Conservation (phyloP, 495 filamentous ascomycete genomes). For the Aspergillus conjunctus region DNA sequence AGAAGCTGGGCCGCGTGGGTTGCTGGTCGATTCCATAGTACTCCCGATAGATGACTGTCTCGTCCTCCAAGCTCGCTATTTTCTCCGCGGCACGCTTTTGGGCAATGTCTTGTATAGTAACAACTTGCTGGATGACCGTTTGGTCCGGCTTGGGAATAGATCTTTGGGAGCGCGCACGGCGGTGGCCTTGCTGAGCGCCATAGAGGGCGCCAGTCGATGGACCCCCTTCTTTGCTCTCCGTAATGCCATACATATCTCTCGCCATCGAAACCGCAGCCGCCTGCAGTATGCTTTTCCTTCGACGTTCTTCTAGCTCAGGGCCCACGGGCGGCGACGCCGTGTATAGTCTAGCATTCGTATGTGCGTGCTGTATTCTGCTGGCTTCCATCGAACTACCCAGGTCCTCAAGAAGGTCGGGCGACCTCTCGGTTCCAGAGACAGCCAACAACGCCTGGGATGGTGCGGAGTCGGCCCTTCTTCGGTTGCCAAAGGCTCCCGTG, state of each 20-base stretch:
- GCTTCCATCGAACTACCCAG: constrained; percentile 54
- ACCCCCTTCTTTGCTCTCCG: constrained; percentile 50
- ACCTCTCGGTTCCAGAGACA: constrained; percentile 60
- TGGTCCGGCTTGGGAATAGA: constrained; percentile 37
- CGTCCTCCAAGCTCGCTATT: constrained; percentile 74
- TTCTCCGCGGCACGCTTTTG: constrained; percentile 83
- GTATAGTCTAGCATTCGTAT: constrained; percentile 64
- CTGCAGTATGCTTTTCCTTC: constrained; percentile 66
- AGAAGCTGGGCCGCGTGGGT: constrained; percentile 53
- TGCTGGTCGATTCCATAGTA: constrained; percentile 68
- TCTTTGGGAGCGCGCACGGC: constrained; percentile 40
- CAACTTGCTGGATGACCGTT: constrained; percentile 44
- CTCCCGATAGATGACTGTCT: constrained; percentile 66
- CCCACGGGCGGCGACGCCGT: constrained; percentile 73
- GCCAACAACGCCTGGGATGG: constrained; percentile 63
- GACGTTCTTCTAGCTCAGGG: constrained; percentile 72
- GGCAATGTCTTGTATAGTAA: constrained; percentile 77
- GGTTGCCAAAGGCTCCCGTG: constrained; percentile 62
- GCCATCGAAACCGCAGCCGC: constrained; percentile 88
- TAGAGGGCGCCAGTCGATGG: constrained; percentile 23
- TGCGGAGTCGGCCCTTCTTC: constrained; percentile 69
- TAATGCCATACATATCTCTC: constrained; percentile 72
- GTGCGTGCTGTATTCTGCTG: constrained; percentile 56
- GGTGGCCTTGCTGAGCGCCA: constrained; percentile 45
- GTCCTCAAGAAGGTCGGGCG: constrained; percentile 31